Evolutionary conservation across 2,329 filamentous ascomycete genomes (phyloP), one percentile per base, ranked within the genome.

Genomic region (Clarireedia paspali): DNA sequence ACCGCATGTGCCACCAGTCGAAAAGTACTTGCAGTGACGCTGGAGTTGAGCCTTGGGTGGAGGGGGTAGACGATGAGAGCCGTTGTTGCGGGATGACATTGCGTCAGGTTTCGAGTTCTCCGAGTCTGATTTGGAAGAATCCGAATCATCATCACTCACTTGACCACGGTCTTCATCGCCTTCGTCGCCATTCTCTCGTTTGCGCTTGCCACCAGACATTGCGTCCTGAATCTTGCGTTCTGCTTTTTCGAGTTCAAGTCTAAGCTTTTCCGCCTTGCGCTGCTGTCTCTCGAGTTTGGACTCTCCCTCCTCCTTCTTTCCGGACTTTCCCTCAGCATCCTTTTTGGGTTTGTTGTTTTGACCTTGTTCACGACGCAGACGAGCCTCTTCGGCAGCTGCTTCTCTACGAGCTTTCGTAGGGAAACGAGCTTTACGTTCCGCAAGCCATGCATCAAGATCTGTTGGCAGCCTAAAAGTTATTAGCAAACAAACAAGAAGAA

Each of bases 361-460:
- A 44, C 60, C 56, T 58, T 67, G 62, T 56, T 68, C 62, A 63
- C 65, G 64, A 50, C 65, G 63, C 60, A 64, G 60, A 55, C 65
- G 67, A 53, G 63, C 59, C 55, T 80, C 77, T 56, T 77, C 77
- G 60, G 82, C 80, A 70, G 81, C 88, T 60, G 82, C 82, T 59
- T 82, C 78, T 59, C 84, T 75, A 55, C 88, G 84, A 57, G 82
- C 82, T 68, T 83, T 82, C 2, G 91, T 96, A 2, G 92, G 92
- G 68, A 82, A 97, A 51, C 86, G 85, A 62, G 83, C 86, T 67
- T 80, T 87, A 57, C 92, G 83, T 70, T 96, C 90, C 50, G 83
- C 83, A 60, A 95, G 82, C 83, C 90, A 97, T 6, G 83, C 81
- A 24, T 83, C 80, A 55, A 96, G 78, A 66, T 96, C 91, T 57